Evolutionary conservation across 176 grass and related monocot genomes (phyloP).

Genomic region (Raddia guianensis): DNA sequence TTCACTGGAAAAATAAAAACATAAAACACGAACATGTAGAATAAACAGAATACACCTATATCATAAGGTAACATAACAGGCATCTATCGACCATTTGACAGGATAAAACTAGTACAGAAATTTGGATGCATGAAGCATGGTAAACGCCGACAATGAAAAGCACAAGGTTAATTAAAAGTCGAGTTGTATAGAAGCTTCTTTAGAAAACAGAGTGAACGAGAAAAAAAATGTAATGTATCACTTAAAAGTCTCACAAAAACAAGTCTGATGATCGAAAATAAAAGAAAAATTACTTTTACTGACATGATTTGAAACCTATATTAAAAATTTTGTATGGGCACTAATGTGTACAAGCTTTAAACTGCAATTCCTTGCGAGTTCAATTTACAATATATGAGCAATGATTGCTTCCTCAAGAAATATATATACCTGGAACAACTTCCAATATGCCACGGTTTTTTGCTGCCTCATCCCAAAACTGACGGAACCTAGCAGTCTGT

Average conservation of each 20-base stretch:
- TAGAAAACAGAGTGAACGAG: background rate
- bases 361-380: constrained; percentile 1
- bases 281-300: background rate
- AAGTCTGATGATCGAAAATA: background rate
- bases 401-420: constrained; percentile 11
- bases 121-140: background rate
- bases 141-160: background rate
- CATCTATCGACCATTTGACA: background rate
- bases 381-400: background rate
- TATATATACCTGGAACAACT: constrained; percentile 80
- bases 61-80: constrained; percentile 20
- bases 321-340: background rate
- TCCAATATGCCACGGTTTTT: constrained; percentile 84
- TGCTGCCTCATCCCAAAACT: constrained; percentile 96
- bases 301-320: background rate
- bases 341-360: background rate
- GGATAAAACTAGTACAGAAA: background rate
- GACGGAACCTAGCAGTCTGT: constrained; percentile 91
- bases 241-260: background rate
- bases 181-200: background rate
- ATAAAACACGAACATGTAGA: background rate
- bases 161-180: background rate
- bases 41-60: background rate
- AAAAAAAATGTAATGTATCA: background rate
- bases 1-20: background rate